Evolutionary conservation across 306 rosid genomes (phyloP).

Genomic region (Abrus pulchellus): DNA sequence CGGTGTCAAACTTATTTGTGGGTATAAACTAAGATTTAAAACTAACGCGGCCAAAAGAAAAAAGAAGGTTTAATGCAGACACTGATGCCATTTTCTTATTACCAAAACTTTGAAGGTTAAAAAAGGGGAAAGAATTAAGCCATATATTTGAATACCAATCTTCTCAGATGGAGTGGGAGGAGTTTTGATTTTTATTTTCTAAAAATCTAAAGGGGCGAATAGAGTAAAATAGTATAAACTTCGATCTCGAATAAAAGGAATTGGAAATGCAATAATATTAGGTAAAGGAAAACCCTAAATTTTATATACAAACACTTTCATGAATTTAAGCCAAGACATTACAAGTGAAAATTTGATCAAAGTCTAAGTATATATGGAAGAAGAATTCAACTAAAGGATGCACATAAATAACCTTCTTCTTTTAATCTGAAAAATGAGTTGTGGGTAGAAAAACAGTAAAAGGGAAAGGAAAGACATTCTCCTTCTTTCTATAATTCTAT

Average conservation of each 20-base stretch:
- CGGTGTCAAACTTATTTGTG: constrained; percentile 24
- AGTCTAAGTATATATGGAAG: constrained; percentile 48
- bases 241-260: constrained; percentile 20
- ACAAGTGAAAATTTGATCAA: constrained; percentile 60
- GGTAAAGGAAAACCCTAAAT: constrained; percentile 57
- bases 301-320: constrained; percentile 37
- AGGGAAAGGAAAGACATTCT: constrained; percentile 40
- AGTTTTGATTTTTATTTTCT: too few species aligned
- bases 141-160: neutral
- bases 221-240: too few species aligned
- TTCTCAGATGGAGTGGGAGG: too few species aligned
- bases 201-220: too few species aligned
- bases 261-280: constrained; percentile 12
- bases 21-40: constrained; percentile 27
- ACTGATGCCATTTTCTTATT: constrained; percentile 38
- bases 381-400: constrained; percentile 47
- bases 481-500: constrained; percentile 4
- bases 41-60: constrained; percentile 20
- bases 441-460: constrained; percentile 18
- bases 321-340: constrained; percentile 38
- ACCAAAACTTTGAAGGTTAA: constrained; percentile 42
- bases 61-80: constrained; percentile 9
- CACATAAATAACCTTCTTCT: too few species aligned
- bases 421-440: too few species aligned
- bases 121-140: constrained; percentile 1